phyloP scores from a whole-genome alignment of 768 basidiomycete genomes.

The Lactarius pseudohatsudake region DNA sequence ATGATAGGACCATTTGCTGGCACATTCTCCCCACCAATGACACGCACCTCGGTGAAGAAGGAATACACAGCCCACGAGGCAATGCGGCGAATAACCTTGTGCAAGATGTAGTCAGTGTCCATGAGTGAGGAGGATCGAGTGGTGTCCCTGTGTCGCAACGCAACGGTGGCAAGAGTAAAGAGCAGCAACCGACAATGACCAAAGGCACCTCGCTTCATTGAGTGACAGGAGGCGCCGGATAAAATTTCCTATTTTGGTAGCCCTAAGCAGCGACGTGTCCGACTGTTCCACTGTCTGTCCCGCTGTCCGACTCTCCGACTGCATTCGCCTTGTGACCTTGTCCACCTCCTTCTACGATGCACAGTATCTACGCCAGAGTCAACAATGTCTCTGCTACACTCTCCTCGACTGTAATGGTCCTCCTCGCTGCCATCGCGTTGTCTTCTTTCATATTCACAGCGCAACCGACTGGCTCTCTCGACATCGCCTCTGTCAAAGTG shows the following conservation, averaged over 20 bases:
- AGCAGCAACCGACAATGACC: not conserved
- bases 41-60: conserved; percentile 86
- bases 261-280: conserved; percentile 15
- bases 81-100: conserved; percentile 68
- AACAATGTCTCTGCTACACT: conserved; percentile 74
- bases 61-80: conserved; percentile 75
- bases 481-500: conserved; percentile 74
- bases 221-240: conserved; percentile 18
- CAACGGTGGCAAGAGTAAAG: not conserved
- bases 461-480: conserved; percentile 55
- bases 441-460: conserved; percentile 68
- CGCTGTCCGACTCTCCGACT: not conserved
- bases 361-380: conserved; percentile 64
- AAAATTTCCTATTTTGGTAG: conserved; percentile 9
- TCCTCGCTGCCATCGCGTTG: conserved; percentile 68
- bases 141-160: not conserved
- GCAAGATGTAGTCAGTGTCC: conserved; percentile 48
- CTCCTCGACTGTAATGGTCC: conserved; percentile 71
- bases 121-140: conserved; percentile 25
- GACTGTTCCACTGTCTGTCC: not conserved
- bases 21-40: conserved; percentile 87
- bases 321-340: not conserved
- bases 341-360: conserved; percentile 46
- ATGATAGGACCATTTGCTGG: conserved; percentile 88
- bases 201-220: not conserved